phyloP scores from a whole-genome alignment of 306 rosid species.

The Cicer arietinum region DNA sequence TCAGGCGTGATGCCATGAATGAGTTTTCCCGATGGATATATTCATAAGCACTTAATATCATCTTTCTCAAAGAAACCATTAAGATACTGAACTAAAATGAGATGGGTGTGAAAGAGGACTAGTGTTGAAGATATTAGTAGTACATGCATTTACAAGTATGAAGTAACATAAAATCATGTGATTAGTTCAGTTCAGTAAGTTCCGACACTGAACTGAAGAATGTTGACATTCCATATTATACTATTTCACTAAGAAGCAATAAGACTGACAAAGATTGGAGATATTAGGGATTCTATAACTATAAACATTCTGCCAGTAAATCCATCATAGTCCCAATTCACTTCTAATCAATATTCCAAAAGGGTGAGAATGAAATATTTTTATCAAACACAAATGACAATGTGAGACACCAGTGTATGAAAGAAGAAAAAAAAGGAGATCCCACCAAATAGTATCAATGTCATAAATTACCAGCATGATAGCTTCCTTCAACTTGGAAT shows the following conservation, averaged over 20 bases:
- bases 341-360: conserved; percentile 37
- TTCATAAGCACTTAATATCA: conserved; percentile 20
- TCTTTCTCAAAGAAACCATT: not conserved
- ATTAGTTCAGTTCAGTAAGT: conserved; percentile 18
- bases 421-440: conserved; percentile 4
- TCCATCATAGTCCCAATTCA: conserved; percentile 2
- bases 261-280: not conserved
- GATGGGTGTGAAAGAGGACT: conserved; percentile 31
- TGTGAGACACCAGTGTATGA: conserved; percentile 28
- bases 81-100: conserved; percentile 27
- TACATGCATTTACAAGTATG: not conserved
- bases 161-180: conserved; percentile 29
- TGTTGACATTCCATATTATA: conserved; percentile 28
- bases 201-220: not conserved
- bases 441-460: conserved; percentile 25
- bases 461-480: conserved; percentile 73
- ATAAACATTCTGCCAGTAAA: conserved; percentile 34
- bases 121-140: conserved; percentile 20
- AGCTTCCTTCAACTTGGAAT: conserved; percentile 91
- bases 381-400: conserved; percentile 5
- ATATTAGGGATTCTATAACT: conserved; percentile 22
- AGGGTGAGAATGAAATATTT: not conserved
- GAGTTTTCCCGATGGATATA: conserved; percentile 31
- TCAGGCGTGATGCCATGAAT: not conserved
- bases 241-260: conserved; percentile 28